phyloP scores from a whole-genome alignment of 2,329 filamentous ascomycete species.

The Pochonia chlamydosporia region DNA sequence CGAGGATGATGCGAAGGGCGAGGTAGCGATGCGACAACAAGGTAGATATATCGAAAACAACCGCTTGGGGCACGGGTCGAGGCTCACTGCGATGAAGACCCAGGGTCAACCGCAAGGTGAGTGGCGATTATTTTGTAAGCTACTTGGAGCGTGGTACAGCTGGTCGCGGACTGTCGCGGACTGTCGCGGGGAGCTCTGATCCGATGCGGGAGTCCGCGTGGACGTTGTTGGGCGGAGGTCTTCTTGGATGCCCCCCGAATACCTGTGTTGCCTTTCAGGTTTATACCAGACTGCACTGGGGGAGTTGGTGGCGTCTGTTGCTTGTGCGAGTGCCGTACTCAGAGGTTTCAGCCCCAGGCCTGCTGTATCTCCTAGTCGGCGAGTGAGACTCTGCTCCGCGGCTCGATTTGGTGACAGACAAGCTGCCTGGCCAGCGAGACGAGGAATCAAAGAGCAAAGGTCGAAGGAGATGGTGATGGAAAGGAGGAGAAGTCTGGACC shows the following conservation, averaged over 20 bases:
- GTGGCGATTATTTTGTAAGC: too few relatives aligned
- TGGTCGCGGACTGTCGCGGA: not conserved
- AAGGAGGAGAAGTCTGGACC: too few relatives aligned
- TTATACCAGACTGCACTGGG: not conserved
- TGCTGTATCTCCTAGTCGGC: not conserved
- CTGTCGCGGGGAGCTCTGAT: not conserved
- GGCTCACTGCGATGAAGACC: not conserved
- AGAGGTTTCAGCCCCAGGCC: not conserved
- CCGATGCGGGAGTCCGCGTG: slow-evolving; percentile 7
- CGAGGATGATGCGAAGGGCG: not conserved
- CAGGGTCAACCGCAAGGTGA: too few relatives aligned
- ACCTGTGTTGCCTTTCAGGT: not conserved
- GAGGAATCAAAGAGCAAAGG: not conserved
- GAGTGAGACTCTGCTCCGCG: not conserved
- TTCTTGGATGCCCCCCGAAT: not conserved
- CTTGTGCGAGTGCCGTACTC: not conserved
- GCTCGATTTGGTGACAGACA: not conserved
- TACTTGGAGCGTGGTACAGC: not conserved
- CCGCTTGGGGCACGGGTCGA: not conserved
- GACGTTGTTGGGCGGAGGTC: not conserved
- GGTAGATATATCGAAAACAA: not conserved
- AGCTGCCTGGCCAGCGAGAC: not conserved
- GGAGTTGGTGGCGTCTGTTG: slow-evolving; percentile 6
- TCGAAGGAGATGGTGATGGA: not conserved
- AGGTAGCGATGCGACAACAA: not conserved